Conservation (phyloP, 2,329 filamentous ascomycete genomes). For the Aspergillus udagawae region DNA sequence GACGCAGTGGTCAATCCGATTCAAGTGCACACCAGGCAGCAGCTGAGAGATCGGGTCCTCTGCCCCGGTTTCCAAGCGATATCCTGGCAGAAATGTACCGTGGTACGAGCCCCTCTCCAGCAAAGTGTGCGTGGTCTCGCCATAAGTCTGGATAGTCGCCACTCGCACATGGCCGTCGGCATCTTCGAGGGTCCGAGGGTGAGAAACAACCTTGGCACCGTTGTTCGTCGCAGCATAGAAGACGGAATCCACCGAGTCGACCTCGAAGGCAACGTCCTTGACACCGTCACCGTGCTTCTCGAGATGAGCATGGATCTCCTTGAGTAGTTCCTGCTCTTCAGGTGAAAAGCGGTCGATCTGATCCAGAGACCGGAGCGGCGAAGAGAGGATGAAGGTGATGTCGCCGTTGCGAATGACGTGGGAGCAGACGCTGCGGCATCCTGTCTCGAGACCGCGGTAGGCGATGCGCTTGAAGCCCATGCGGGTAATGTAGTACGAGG, state of each 20-base stretch:
- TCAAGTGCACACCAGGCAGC: slow-evolving; percentile 63
- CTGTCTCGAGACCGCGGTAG: slow-evolving; percentile 84
- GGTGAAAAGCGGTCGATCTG: slow-evolving; percentile 52
- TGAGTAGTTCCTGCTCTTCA: slow-evolving; percentile 62
- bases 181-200: slow-evolving; percentile 58
- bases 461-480: slow-evolving; percentile 83
- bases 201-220: slow-evolving; percentile 37
- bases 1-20: slow-evolving; percentile 90
- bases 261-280: slow-evolving; percentile 92
- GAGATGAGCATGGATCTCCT: slow-evolving; percentile 76
- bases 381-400: slow-evolving; percentile 42
- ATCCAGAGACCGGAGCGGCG: slow-evolving; percentile 56
- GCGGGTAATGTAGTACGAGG: slow-evolving; percentile 79
- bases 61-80: slow-evolving; percentile 51
- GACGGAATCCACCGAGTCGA: slow-evolving; percentile 80
- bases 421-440: slow-evolving; percentile 73
- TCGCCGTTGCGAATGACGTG: slow-evolving; percentile 58
- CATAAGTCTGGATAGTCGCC: slow-evolving; percentile 85
- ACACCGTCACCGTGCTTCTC: slow-evolving; percentile 89
- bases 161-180: slow-evolving; percentile 63
- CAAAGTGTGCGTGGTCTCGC: slow-evolving; percentile 91
- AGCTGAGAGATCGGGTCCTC: slow-evolving; percentile 44
- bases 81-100: slow-evolving; percentile 81
- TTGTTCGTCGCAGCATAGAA: slow-evolving; percentile 66
- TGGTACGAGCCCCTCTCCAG: slow-evolving; percentile 68